These are phyloP conservation scores for Penicillium roqueforti DNA, from an alignment of 495 filamentous ascomycete genomes.

Conservation along the genomic window DNA sequence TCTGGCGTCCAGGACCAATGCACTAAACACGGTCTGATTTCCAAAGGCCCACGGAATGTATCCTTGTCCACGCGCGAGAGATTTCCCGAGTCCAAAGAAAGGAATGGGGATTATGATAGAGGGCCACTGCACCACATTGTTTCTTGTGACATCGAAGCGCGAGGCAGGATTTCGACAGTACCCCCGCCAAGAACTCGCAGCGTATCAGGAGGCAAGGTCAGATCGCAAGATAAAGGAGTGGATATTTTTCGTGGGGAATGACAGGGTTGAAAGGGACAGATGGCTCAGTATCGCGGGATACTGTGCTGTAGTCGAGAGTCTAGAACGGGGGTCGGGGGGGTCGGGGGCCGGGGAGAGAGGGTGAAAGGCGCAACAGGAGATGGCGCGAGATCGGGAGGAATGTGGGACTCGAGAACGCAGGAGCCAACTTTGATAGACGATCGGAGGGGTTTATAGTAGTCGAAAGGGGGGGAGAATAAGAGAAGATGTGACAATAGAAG, in stretches of 20 bases:
- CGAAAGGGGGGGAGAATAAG: background rate
- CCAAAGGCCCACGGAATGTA: constrained; percentile 21
- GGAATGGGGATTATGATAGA: constrained; percentile 30
- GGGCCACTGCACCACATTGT: constrained; percentile 36
- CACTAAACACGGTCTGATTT: constrained; percentile 15
- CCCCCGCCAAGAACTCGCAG: constrained; percentile 10
- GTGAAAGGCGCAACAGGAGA: constrained; percentile 4
- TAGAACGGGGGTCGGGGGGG: constrained; percentile 1
- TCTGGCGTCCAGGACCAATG: constrained; percentile 6
- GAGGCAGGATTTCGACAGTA: constrained; percentile 5
- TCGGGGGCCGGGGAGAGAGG: background rate
- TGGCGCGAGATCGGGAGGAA: constrained; percentile 12
- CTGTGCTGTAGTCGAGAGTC: background rate
- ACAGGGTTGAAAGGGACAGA: background rate
- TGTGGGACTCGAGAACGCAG: constrained; percentile 13
- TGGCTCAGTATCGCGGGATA: background rate
- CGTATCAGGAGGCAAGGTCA: constrained; percentile 6
- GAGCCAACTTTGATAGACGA: constrained; percentile 7
- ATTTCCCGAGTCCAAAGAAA: constrained; percentile 16
- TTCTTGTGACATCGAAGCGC: constrained; percentile 23
- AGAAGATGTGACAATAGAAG: constrained; percentile 2
- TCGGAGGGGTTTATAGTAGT: background rate
- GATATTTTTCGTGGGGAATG: background rate
- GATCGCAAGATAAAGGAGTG: constrained; percentile 1
- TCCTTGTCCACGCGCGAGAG: constrained; percentile 13